Base-by-base conservation (phyloP, 345 rosid species). In the Dipteronia sinensis region DNA sequence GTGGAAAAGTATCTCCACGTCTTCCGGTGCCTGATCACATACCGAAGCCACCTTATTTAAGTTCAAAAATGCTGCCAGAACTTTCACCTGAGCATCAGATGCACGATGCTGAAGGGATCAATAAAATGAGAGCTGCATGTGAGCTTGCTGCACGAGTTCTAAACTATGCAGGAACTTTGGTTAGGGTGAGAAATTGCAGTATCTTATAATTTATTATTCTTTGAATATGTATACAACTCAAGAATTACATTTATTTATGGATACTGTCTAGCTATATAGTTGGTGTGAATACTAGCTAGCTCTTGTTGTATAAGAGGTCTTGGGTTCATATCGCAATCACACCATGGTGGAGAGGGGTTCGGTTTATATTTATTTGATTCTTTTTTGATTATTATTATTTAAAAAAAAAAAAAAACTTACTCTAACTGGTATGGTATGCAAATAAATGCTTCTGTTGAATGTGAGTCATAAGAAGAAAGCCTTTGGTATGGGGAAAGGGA, bases 101-200 rank as follows among this genome's bases (percentile, higher is more conserved):
- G 78, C 97, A 90, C 75, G 97, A 89, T 69, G 74, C 97, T 80
- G 87, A 96, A 73, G 94, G 95, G 65, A 85, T 94, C 76, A 78
- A 13, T 56, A 77, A 78, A 76, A 93, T 93, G 98, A 91, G 83
- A 83, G 98, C 95, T 81, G 97, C 98, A 38, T 88, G 97, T 44
- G 93, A 93, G 87, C 97, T 96, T 55, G 97, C 98, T 62, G 98
- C 99, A 77, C 89, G 93, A 42, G 98, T 96, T 63, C 67, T 96
- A 55, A 80, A 87, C 12, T 79, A 77, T 83, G 97, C 99, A 17
- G 95, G 99, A 77, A 91, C 89, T 75, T 82, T 96, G 81, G 93
- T 92, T 64, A 89, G 87, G 91, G 98, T 95, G 85, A 76, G 88
- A 62, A 63, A 68, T 53, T 76, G 44, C 47, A 44, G 20, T 46